Evolutionary conservation across 768 basidiomycete genomes (phyloP).

Genomic region (Termitomyces sp.): DNA sequence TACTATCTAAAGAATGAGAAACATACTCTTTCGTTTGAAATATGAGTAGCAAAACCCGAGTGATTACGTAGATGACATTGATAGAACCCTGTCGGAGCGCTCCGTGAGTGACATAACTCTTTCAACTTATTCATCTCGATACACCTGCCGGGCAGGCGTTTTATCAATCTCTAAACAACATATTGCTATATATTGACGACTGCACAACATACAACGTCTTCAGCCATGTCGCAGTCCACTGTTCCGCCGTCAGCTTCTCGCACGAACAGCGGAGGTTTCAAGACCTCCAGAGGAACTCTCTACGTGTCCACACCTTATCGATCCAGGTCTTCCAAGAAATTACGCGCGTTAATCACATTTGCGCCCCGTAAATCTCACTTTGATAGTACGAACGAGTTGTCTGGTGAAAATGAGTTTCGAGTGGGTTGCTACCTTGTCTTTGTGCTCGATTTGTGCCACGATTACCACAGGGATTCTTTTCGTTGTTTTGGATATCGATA

Average conservation of each 20-base stretch:
- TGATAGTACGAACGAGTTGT: slow-evolving; percentile 73
- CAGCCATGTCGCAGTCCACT: slow-evolving; percentile 1
- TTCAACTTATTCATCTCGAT: neutral
- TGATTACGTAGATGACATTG: slow-evolving; percentile 3
- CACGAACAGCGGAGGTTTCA: slow-evolving; percentile 36
- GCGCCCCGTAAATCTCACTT: slow-evolving; percentile 82
- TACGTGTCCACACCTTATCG: slow-evolving; percentile 77
- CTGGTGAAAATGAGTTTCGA: slow-evolving; percentile 82
- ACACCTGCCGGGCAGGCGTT: neutral
- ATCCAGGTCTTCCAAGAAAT: slow-evolving; percentile 68
- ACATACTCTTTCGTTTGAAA: neutral
- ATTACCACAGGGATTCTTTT: slow-evolving; percentile 77
- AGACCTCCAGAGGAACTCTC: slow-evolving; percentile 61
- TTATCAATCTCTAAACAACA: neutral
- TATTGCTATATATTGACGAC: neutral
- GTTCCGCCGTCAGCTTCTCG: neutral
- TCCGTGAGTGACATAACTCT: neutral
- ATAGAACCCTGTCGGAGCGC: no score
- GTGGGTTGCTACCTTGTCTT: slow-evolving; percentile 32
- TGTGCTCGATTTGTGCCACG: neutral
- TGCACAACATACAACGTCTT: neutral
- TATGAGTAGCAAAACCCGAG: neutral
- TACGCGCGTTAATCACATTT: slow-evolving; percentile 83
- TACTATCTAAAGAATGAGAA: neutral
- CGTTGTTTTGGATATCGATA: slow-evolving; percentile 90